phyloP scores from a whole-genome alignment of 225 moss, liverwort and hornwort genomes.

The Pseudisothecium myosuroides region DNA sequence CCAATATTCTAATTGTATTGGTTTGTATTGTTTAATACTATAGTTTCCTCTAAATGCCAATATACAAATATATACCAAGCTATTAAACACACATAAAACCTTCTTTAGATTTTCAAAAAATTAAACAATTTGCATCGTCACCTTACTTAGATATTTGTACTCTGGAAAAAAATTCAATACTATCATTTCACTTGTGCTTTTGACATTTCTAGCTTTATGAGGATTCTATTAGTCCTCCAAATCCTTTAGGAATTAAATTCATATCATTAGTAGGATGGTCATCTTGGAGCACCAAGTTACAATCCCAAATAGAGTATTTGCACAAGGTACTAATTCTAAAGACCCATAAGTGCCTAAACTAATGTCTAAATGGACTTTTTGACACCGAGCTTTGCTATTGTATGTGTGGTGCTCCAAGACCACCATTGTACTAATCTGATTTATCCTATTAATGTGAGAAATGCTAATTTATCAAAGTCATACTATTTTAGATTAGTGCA shows the following conservation, averaged over 20 bases:
- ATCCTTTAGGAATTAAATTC: no score
- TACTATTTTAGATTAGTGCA: background rate
- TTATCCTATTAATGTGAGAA: background rate
- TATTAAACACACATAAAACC: no score
- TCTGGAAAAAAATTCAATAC: background rate
- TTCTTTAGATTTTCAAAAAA: background rate
- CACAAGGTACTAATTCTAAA: background rate
- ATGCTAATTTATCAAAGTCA: background rate
- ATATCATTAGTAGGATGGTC: background rate
- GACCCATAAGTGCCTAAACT: background rate
- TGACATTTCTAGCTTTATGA: background rate
- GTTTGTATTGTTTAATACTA: background rate
- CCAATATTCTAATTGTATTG: background rate
- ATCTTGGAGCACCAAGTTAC: no score
- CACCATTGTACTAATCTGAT: background rate
- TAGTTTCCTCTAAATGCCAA: accelerated
- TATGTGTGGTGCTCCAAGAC: accelerated
- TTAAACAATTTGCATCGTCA: background rate
- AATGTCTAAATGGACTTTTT: background rate
- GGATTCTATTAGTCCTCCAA: accelerated
- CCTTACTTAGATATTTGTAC: no score
- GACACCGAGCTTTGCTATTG: accelerated
- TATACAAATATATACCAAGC: accelerated
- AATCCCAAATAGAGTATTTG: background rate
- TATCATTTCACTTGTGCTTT: background rate